phyloP scores from a whole-genome alignment of 2,329 filamentous ascomycete species.

The Apiospora aurea region DNA sequence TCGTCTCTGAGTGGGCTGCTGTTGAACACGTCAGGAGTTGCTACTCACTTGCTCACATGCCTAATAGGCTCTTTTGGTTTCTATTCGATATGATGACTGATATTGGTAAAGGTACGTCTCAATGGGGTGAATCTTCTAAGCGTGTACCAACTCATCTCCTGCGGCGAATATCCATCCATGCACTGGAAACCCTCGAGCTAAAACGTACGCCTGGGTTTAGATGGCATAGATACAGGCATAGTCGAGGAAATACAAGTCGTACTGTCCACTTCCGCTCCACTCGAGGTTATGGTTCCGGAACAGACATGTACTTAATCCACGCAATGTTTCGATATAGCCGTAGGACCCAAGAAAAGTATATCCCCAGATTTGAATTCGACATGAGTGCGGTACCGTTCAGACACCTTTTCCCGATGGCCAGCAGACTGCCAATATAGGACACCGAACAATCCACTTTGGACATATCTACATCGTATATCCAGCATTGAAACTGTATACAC shows the following conservation, averaged over 20 bases:
- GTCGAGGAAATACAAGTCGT: background rate
- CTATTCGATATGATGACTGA: too few relatives aligned
- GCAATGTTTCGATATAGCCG: background rate
- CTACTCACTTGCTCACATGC: too few relatives aligned
- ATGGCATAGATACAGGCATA: background rate
- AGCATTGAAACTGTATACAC: background rate
- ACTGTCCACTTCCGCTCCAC: background rate
- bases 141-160: too few relatives aligned
- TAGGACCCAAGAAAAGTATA: background rate
- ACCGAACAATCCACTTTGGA: background rate
- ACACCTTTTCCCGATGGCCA: background rate
- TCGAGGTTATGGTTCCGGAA: background rate
- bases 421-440: background rate
- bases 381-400: background rate
- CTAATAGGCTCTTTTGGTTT: too few relatives aligned
- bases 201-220: background rate
- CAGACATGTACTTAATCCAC: background rate
- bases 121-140: too few relatives aligned
- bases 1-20: too few relatives aligned
- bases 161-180: too few relatives aligned
- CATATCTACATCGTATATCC: background rate
- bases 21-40: too few relatives aligned
- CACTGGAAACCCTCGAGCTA: background rate
- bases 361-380: background rate
- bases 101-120: too few relatives aligned